Evolutionary conservation across 495 filamentous ascomycete genomes (phyloP).

Genomic region (Aeminium ludgeri): DNA sequence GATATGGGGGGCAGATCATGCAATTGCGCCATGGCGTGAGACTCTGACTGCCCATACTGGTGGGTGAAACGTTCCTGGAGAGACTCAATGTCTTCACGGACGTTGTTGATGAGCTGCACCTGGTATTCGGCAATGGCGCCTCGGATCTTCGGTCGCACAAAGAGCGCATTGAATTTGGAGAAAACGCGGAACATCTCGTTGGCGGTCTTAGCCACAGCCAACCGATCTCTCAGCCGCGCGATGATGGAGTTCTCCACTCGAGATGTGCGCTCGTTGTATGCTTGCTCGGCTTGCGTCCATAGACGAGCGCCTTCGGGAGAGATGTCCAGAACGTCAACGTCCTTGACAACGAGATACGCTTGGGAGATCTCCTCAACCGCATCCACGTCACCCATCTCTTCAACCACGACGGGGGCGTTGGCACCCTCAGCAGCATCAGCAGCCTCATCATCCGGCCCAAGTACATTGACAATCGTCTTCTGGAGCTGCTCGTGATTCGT

Average conservation of each 20-base stretch:
- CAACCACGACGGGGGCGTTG: slow-evolving; percentile 54
- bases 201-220: slow-evolving; percentile 86
- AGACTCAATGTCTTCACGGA: slow-evolving; percentile 82
- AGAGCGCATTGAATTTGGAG: slow-evolving; percentile 97
- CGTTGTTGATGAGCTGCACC: slow-evolving; percentile 88
- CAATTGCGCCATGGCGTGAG: slow-evolving; percentile 91
- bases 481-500: slow-evolving; percentile 95
- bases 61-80: slow-evolving; percentile 96
- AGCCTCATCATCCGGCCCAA: slow-evolving; percentile 45
- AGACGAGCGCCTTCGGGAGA: slow-evolving; percentile 70
- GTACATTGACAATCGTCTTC: slow-evolving; percentile 82
- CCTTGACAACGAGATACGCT: slow-evolving; percentile 80
- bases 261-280: slow-evolving; percentile 91
- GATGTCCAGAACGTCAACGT: slow-evolving; percentile 90
- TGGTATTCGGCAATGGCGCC: slow-evolving; percentile 97
- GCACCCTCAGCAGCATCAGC: slow-evolving; percentile 20
- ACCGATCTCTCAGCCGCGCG: slow-evolving; percentile 74
- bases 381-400: slow-evolving; percentile 94
- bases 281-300: slow-evolving; percentile 84
- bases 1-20: slow-evolving; percentile 90
- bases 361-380: slow-evolving; percentile 92
- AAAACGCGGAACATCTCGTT: slow-evolving; percentile 99
- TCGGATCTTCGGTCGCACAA: slow-evolving; percentile 92
- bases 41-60: slow-evolving; percentile 94
- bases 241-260: slow-evolving; percentile 98